Percentiles rank a stretch among this genome's conserved stretches.
These are phyloP conservation scores for Colletotrichum orbiculare DNA, from an alignment of 2,329 filamentous ascomycete species.

Conservation along the genomic window DNA sequence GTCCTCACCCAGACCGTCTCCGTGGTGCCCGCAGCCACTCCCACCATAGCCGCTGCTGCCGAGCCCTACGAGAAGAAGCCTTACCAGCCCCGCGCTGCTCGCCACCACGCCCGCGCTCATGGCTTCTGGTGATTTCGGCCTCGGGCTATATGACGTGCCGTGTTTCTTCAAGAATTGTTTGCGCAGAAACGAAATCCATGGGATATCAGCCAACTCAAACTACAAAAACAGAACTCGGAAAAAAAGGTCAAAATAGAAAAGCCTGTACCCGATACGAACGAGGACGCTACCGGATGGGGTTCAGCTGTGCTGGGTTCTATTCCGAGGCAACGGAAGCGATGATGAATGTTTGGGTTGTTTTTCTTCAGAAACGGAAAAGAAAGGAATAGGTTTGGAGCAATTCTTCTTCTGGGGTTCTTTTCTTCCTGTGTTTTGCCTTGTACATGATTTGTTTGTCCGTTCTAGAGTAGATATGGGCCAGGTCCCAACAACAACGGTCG, in stretches of 20 bases:
- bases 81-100: constrained; percentile 14
- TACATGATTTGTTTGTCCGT: constrained; percentile 10
- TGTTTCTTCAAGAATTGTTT: no score
- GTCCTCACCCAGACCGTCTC: constrained; percentile 37
- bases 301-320: constrained; percentile 27
- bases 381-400: background rate
- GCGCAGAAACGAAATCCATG: constrained; percentile 3
- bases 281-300: background rate
- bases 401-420: constrained; percentile 5
- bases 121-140: constrained; percentile 15
- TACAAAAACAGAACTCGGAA: background rate
- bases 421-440: constrained; percentile 12
- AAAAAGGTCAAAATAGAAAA: background rate
- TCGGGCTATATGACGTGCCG: background rate
- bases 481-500: constrained; percentile 26
- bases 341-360: background rate
- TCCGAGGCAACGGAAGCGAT: background rate
- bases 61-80: constrained; percentile 2
- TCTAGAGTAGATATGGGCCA: constrained; percentile 24
- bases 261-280: constrained; percentile 17
- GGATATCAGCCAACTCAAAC: constrained; percentile 14
- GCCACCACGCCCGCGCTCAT: constrained; percentile 13
- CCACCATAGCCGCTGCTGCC: constrained; percentile 16
- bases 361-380: constrained; percentile 1
- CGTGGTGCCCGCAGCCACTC: constrained; percentile 21